phyloP scores from a whole-genome alignment of 169 alveolate genomes.

The Plasmodium relictum region DNA sequence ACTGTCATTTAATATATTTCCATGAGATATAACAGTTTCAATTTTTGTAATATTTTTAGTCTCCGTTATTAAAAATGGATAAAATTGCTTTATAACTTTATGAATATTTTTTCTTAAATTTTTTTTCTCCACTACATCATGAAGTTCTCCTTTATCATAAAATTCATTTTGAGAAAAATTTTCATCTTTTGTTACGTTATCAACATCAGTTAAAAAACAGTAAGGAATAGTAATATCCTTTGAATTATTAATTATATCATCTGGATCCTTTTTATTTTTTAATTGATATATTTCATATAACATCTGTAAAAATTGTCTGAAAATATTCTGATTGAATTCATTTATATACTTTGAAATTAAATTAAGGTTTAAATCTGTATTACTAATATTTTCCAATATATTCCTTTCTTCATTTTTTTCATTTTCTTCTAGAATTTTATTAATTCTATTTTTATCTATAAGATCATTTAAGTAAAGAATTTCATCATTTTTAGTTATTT shows the following conservation, averaged over 20 bases:
- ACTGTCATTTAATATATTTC: constrained; percentile 36
- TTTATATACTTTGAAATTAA: constrained; percentile 28
- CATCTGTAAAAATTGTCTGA: constrained; percentile 20
- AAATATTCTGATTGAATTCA: constrained; percentile 10
- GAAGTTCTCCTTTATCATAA: not conserved
- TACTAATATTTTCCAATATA: constrained; percentile 19
- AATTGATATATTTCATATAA: constrained; percentile 37
- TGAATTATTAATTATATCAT: not conserved
- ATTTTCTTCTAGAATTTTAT: constrained; percentile 27
- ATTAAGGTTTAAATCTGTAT: constrained; percentile 14
- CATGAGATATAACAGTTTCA: constrained; percentile 47
- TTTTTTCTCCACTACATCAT: constrained; percentile 8
- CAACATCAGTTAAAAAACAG: constrained; percentile 24
- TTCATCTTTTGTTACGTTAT: not conserved
- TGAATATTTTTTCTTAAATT: constrained; percentile 44
- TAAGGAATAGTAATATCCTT: constrained; percentile 29
- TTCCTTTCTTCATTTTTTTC: constrained; percentile 42
- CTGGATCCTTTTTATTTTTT: constrained; percentile 9
- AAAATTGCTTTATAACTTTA: constrained; percentile 31
- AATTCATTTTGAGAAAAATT: not conserved
- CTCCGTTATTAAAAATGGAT: constrained; percentile 65
- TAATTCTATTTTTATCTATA: constrained; percentile 66
- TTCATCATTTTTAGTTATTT: constrained; percentile 72
- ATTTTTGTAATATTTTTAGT: constrained; percentile 26
- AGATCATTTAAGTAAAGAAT: constrained; percentile 65